Base-by-base conservation (phyloP, 176 grass and related monocot genomes). In the Eleusine coracana region DNA sequence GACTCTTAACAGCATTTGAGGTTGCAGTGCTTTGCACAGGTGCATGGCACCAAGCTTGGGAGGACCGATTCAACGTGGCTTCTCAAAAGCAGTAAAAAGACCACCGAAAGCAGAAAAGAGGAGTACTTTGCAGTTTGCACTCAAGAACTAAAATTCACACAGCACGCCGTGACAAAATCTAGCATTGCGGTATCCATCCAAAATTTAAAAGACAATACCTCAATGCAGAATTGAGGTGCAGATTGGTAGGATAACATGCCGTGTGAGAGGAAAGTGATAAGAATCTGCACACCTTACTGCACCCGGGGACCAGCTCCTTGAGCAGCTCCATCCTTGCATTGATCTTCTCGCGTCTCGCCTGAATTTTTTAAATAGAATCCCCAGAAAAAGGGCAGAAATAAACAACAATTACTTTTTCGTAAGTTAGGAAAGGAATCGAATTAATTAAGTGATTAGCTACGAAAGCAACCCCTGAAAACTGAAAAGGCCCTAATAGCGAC, bases 311-410 rank as follows among this genome's bases (percentile, higher is more conserved):
- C 88, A 95, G 86, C 90, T 92, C 93, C 84, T 95, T 92, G 56
- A 95, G 93, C 62, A 95, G 88, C 80, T 95, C 91, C 93, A 95
- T 95, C 85, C 93, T 85, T 27, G 87, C 93, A 79, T 92, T 95
- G 79, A 95, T 92, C 89, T 95, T 95, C 79, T 92, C 93, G 18
- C 93, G 91, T 62, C 93, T 92, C 67, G 90, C 93, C 93, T 95
- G 68, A 5, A 10, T 16, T 71, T 49, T 49, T 7, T 3, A 49
- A 21, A 75, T 40, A 27, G 3, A 73, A 63, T 41, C 48, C 41
- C 12, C 1, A 46, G 54, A 60, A 65, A 21, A 31, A 75, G 9
- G 14, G 17, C 69, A 85, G 21, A 40, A 69, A 69, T 40, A 69
- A 69, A 42, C 18, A 40, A 69, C 28, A 18, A 70, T 58, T 54